Evolutionary conservation across 2,329 filamentous ascomycete genomes (phyloP).

Genomic region (Aspergillus fructus): DNA sequence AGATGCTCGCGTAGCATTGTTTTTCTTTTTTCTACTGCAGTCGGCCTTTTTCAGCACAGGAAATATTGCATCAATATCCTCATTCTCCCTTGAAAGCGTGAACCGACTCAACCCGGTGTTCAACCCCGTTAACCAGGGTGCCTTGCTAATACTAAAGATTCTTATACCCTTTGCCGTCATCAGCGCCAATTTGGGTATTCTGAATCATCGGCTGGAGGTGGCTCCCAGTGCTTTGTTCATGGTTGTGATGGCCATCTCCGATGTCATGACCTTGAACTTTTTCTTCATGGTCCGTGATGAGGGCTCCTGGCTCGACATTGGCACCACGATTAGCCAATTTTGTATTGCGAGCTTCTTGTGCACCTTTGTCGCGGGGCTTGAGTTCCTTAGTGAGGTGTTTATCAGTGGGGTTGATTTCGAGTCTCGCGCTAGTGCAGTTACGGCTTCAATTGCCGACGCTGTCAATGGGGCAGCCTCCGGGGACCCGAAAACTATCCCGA

Average conservation of each 20-base stretch:
- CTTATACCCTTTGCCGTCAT: slow-evolving; percentile 92
- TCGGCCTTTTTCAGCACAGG: slow-evolving; percentile 96
- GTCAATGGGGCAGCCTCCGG: slow-evolving; percentile 22
- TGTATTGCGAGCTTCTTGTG: slow-evolving; percentile 85
- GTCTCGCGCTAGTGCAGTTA: slow-evolving; percentile 13
- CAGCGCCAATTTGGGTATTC: slow-evolving; percentile 87
- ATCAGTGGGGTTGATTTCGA: slow-evolving; percentile 72
- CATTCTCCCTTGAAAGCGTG: slow-evolving; percentile 91
- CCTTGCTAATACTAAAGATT: slow-evolving; percentile 82
- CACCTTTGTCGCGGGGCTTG: slow-evolving; percentile 84
- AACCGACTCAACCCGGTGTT: slow-evolving; percentile 85
- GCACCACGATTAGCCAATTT: slow-evolving; percentile 94
- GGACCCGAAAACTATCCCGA: not conserved
- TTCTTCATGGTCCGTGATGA: slow-evolving; percentile 98
- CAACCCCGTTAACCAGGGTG: slow-evolving; percentile 87
- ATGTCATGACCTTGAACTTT: slow-evolving; percentile 90
- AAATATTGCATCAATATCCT: slow-evolving; percentile 90
- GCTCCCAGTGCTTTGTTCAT: slow-evolving; percentile 90
- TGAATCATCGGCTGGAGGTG: slow-evolving; percentile 80
- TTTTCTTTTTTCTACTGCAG: slow-evolving; percentile 93
- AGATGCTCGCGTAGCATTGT: slow-evolving; percentile 86
- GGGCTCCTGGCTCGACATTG: slow-evolving; percentile 96
- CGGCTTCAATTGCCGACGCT: slow-evolving; percentile 19
- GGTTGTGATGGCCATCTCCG: slow-evolving; percentile 86
- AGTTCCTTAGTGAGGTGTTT: slow-evolving; percentile 80